Evolutionary conservation across 1,284 basidiomycete species (phyloP), one percentile per base, ranked within the genome.

Genomic region (Boletus mariae): DNA sequence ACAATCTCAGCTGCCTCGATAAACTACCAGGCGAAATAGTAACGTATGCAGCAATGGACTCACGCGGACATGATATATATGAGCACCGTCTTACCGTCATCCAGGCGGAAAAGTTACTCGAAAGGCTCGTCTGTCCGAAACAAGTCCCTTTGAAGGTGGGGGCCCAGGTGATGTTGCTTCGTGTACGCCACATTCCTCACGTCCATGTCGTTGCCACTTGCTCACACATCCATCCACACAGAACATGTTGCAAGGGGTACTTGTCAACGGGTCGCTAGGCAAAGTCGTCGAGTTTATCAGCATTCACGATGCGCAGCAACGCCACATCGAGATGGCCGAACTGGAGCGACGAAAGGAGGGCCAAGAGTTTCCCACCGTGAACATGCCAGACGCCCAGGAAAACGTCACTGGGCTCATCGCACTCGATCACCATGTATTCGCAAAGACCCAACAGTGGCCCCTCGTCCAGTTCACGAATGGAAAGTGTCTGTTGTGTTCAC

Each of bases 261-360:
- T 98, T 0, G 94, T 96, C 53, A 98, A 98, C 62, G 94, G 94
- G 0, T 92, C 87, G 13, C 82, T 95, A 66, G 95, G 94, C 15
- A 82, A 78, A 47, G 83, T 98, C 20, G 66, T 86, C 7, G 82
- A 79, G 0, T 96, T 96, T 64, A 59, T 61, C 41, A 58, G 55
- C n/a, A 42, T 63, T 48, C 69, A 72, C 11, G 81, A 84, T 38
- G 75, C 78, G 1, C 63, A 66, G 3, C 44, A 64, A 5, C 76
- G 74, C 54, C 71, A 71, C n/a, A 73, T 73, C 5, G 69, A 72
- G n/a, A 63, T 70, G 4, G 77, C 76, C 1, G 57, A 70, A 0
- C 2, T 58, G 54, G 65, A 65, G 8, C 56, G 57, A 42, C 51
- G 50, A 17, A 55, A 51, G 29, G 60, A 65, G 25, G 52, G 29